Evolutionary conservation across 345 rosid species (phyloP), one percentile per base, ranked within the genome.

Genomic region (Rhodamnia rubescens): DNA sequence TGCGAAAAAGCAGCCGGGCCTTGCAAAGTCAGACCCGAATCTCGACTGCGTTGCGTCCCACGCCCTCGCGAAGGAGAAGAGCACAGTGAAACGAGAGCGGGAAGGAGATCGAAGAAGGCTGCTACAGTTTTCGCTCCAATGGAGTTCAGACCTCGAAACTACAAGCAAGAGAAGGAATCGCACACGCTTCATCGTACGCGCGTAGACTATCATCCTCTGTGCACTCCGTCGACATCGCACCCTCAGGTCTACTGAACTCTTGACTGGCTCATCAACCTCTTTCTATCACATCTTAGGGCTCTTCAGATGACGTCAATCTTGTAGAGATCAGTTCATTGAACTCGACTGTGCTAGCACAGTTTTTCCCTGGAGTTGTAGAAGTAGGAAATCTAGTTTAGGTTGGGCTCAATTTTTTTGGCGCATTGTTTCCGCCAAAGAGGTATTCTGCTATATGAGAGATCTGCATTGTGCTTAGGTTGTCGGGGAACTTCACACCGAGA

Each of bases 141-240:
- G 92, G 96, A 94, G 91, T 95, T 94, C 92, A 90, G 96, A 83
- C 89, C 88, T 86, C 94, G 98, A 80, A 90, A 93, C 86, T 96
- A 93, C 88, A 85, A 50, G 36, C 90, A 89, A 59, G 92, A 92
- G 55, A 83, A 82, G 13, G 87, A 93, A 69, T 87, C 90, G 83
- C 90, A 87, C 85, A 86, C 89, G 86, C 93, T 96, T 40, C 92
- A 88, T 84, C 98, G 95, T 11, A 83, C 92, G 86, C 87, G 84
- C 84, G 90, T 91, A 83, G 89, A 84, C 14, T 74, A 81, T 42
- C 96, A 94, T 61, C 99, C 99, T 89, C 95, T 95, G 82, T 91
- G 86, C 57, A 29, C 92, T 56, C 74, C 87, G n/a, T 51, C 84
- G 21, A 40, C 27, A 16, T 57, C 88, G 82, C 87, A 82, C 14